phyloP scores from a whole-genome alignment of 2,329 filamentous ascomycete genomes.

The Cyphellophora europaea region DNA sequence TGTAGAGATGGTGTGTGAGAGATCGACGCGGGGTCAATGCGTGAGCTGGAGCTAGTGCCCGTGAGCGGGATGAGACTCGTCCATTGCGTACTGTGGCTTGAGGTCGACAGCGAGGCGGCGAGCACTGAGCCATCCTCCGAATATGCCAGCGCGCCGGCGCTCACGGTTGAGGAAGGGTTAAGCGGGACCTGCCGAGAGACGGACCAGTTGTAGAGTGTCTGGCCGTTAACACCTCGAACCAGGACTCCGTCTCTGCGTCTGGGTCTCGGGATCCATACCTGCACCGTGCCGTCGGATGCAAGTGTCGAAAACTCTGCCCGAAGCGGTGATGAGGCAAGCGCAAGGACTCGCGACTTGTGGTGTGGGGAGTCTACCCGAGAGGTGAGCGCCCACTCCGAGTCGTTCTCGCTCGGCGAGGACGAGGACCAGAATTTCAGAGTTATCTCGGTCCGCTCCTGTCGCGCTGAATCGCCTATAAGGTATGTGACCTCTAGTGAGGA shows the following conservation, averaged over 20 bases:
- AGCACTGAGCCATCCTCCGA: constrained; percentile 78
- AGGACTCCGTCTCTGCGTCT: constrained; percentile 54
- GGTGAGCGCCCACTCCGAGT: constrained; percentile 67
- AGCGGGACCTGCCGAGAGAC: constrained; percentile 47
- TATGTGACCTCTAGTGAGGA: constrained; percentile 7
- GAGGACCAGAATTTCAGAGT: constrained; percentile 89
- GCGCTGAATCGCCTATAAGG: background rate
- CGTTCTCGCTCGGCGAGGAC: constrained; percentile 45
- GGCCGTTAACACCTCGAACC: constrained; percentile 39
- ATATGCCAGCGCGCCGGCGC: constrained; percentile 59
- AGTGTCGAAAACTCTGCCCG: constrained; percentile 71
- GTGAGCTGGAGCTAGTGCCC: too few species aligned
- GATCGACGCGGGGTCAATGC: too few species aligned
- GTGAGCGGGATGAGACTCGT: constrained; percentile 58
- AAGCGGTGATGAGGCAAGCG: constrained; percentile 61
- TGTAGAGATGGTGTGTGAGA: too few species aligned
- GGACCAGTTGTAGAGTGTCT: constrained; percentile 63
- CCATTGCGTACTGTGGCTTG: constrained; percentile 50
- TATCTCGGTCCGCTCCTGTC: constrained; percentile 47
- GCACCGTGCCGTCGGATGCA: constrained; percentile 67
- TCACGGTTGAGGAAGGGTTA: constrained; percentile 1
- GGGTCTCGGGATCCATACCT: constrained; percentile 70
- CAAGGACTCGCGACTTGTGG: constrained; percentile 55
- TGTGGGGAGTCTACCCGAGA: constrained; percentile 81
- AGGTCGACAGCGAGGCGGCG: constrained; percentile 41